Evolutionary conservation across 495 filamentous ascomycete genomes (phyloP).

Genomic region (Thermothielavioides terrestris): DNA sequence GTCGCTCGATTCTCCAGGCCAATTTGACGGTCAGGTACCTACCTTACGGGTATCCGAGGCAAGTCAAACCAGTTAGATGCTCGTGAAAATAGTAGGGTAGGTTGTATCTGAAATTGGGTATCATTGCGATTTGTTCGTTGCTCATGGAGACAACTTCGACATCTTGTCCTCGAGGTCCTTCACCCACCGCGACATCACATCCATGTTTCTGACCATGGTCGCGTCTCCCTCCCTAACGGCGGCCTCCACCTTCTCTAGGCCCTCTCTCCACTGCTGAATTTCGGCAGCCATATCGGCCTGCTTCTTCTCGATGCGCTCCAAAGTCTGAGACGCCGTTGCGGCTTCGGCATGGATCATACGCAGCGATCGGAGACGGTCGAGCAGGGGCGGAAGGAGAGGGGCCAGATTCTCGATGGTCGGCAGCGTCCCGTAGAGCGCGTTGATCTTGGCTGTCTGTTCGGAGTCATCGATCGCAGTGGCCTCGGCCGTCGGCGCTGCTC

Average conservation of each 20-base stretch:
- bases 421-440: conserved; percentile 82
- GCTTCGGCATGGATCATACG: conserved; percentile 80
- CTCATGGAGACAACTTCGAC: conserved; percentile 39
- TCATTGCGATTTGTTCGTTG: conserved; percentile 16
- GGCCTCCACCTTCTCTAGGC: conserved; percentile 67
- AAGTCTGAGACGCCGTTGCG: conserved; percentile 68
- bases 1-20: too few relatives aligned
- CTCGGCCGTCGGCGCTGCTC: conserved; percentile 30
- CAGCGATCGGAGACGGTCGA: conserved; percentile 78
- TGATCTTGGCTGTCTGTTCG: conserved; percentile 76
- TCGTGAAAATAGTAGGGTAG: too few relatives aligned
- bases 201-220: conserved; percentile 67
- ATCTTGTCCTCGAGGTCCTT: conserved; percentile 75
- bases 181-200: conserved; percentile 79
- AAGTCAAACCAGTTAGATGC: too few relatives aligned
- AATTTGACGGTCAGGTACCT: too few relatives aligned
- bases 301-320: conserved; percentile 65
- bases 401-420: conserved; percentile 81
- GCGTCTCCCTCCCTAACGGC: conserved; percentile 59
- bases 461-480: conserved; percentile 34
- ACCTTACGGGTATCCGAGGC: too few relatives aligned
- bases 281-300: conserved; percentile 79
- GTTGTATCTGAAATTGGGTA: conserved; percentile 19
- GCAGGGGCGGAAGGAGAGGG: conserved; percentile 73
- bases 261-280: conserved; percentile 78